Percentiles rank a stretch among this genome's conserved stretches.
Conservation (phyloP, 495 filamentous ascomycete species). For the Bacidia rubella region DNA sequence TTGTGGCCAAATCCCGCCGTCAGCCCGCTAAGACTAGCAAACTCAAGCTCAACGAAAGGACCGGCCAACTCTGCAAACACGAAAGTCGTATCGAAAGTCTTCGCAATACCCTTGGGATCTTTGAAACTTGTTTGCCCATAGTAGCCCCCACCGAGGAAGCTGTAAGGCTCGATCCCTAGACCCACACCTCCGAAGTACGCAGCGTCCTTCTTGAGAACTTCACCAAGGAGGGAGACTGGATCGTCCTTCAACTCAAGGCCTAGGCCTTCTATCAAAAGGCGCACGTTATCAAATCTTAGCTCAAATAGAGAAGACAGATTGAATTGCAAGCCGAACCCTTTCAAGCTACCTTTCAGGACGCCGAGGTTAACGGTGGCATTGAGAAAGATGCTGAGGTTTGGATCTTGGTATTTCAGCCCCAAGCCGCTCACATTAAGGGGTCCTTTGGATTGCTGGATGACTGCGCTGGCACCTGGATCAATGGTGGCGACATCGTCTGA, state of each 20-base stretch:
- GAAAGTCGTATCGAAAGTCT: conserved; percentile 30
- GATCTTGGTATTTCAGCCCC: neutral
- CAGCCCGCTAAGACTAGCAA: conserved; percentile 28
- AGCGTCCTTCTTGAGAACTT: neutral
- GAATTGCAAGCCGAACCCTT: neutral
- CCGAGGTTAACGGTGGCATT: neutral
- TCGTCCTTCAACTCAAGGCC: neutral
- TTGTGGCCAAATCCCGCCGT: conserved; percentile 36
- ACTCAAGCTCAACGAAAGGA: conserved; percentile 29
- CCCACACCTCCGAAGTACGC: neutral
- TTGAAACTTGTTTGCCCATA: conserved; percentile 20
- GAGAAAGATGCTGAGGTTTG: neutral
- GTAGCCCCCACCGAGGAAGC: neutral
- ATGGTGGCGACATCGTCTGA: neutral
- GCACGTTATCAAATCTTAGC: neutral
- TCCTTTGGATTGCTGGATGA: neutral
- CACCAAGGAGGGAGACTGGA: neutral
- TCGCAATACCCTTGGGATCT: conserved; percentile 12
- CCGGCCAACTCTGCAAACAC: conserved; percentile 30
- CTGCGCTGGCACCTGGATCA: neutral
- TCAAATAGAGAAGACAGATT: neutral
- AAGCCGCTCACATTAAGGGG: neutral
- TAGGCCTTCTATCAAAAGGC: neutral
- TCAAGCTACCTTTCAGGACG: neutral
- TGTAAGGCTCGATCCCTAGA: neutral